A percentile compares a stretch with the other conserved stretches of the same genome.
phyloP scores from a whole-genome alignment of 2,329 filamentous ascomycete genomes.

The Chaetomium sp. region DNA sequence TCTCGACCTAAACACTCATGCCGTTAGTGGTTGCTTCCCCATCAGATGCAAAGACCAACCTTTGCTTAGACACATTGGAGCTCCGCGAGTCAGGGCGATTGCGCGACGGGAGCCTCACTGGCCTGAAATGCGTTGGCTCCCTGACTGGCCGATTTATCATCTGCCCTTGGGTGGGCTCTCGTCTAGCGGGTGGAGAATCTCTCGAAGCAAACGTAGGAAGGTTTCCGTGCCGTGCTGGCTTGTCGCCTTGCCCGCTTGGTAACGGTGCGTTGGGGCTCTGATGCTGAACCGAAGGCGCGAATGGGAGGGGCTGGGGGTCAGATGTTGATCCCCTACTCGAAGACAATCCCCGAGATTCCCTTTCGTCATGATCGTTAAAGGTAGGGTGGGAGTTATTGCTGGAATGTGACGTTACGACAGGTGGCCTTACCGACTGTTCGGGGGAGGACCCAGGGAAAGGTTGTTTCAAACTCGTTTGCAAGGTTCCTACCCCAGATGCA shows the following conservation, averaged over 20 bases:
- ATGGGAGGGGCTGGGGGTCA: too few relatives aligned
- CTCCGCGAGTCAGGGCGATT: constrained; percentile 14
- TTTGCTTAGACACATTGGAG: constrained; percentile 16
- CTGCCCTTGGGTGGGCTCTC: neutral
- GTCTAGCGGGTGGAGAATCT: neutral
- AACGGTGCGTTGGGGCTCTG: too few relatives aligned
- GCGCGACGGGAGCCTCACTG: neutral
- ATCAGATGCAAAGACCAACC: neutral
- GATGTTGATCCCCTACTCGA: too few relatives aligned
- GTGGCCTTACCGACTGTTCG: neutral
- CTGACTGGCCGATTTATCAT: constrained; percentile 6
- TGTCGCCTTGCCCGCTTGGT: neutral
- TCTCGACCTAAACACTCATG: neutral
- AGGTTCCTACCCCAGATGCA: too few relatives aligned
- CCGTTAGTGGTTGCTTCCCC: neutral
- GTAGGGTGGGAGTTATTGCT: too few relatives aligned
- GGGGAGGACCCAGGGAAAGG: constrained; percentile 4
- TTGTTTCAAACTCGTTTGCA: neutral
- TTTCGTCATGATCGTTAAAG: too few relatives aligned
- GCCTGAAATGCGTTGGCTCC: neutral
- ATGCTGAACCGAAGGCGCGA: too few relatives aligned
- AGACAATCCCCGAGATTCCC: too few relatives aligned
- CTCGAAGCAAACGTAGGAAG: neutral
- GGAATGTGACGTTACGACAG: neutral
- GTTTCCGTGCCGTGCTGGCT: neutral